Evolutionary conservation across 441 rosid species (phyloP).

Genomic region (Brassica hybrid): DNA sequence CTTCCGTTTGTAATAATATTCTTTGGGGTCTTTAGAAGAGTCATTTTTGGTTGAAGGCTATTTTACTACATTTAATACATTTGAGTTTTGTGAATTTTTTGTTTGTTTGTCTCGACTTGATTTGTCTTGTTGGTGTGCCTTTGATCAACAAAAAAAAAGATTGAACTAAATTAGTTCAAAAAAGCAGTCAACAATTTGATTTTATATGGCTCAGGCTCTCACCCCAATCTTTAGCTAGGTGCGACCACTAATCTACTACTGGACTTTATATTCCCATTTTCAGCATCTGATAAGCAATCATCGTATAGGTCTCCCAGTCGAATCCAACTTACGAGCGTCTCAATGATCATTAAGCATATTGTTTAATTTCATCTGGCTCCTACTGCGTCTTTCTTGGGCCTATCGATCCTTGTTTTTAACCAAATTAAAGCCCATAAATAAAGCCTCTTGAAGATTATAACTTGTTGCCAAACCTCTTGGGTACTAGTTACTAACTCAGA

Average conservation of each 20-base stretch:
- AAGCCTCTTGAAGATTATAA: not conserved
- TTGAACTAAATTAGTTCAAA: too few species aligned
- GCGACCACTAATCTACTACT: not conserved
- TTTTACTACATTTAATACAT: conserved; percentile 11
- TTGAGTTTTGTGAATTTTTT: not conserved
- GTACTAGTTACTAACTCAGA: not conserved
- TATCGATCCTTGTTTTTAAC: not conserved
- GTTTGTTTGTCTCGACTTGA: not conserved
- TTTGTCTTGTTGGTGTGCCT: not conserved
- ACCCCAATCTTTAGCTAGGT: not conserved
- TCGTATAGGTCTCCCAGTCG: not conserved
- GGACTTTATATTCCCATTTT: not conserved
- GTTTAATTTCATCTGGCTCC: too few species aligned
- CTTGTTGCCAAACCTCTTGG: not conserved
- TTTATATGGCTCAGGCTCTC: not conserved
- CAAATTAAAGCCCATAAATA: conserved; percentile 1
- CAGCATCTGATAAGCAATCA: not conserved
- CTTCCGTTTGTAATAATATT: conserved; percentile 39
- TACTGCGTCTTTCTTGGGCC: conserved; percentile 14
- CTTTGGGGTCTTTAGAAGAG: conserved; percentile 36
- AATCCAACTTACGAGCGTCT: conserved; percentile 1
- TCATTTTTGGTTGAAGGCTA: conserved; percentile 38
- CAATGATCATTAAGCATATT: not conserved
- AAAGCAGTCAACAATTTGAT: not conserved
- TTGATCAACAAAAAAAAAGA: not conserved